These are phyloP conservation scores for Cladosporium sp. DNA, from an alignment of 2,329 filamentous ascomycete genomes.

Conservation along the genomic window DNA sequence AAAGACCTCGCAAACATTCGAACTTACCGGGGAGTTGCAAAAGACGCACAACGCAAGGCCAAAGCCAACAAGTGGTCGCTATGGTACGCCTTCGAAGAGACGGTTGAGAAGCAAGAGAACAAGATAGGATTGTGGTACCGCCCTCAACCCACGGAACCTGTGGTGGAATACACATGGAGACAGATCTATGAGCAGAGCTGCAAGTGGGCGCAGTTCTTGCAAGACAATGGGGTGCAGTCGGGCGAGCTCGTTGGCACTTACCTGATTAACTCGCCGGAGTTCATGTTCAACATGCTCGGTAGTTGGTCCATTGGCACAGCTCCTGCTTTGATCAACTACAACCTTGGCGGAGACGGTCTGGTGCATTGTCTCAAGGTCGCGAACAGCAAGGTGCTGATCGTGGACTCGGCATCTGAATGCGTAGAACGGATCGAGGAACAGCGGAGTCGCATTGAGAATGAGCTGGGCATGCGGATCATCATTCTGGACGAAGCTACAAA, in stretches of 20 bases:
- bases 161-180: conserved; percentile 50
- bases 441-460: conserved; percentile 44
- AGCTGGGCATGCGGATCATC: conserved; percentile 57
- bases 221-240: conserved; percentile 33
- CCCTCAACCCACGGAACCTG: conserved; percentile 38
- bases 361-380: conserved; percentile 35
- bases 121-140: conserved; percentile 65
- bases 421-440: conserved; percentile 54
- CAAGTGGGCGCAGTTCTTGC: conserved; percentile 61
- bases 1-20: conserved; percentile 56
- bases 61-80: conserved; percentile 53
- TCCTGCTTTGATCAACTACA: conserved; percentile 35
- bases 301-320: conserved; percentile 30
- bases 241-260: conserved; percentile 33
- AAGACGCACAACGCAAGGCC: conserved; percentile 32
- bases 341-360: conserved; percentile 31
- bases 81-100: conserved; percentile 59
- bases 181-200: conserved; percentile 54
- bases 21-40: conserved; percentile 39
- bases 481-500: conserved; percentile 49
- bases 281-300: conserved; percentile 30
- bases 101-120: conserved; percentile 36
- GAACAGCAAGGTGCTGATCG: conserved; percentile 40
- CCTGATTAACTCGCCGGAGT: conserved; percentile 34
- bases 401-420: conserved; percentile 48